Evolutionary conservation across 2,329 filamentous ascomycete genomes (phyloP).

Genomic region (Chaetothyriales sp.): DNA sequence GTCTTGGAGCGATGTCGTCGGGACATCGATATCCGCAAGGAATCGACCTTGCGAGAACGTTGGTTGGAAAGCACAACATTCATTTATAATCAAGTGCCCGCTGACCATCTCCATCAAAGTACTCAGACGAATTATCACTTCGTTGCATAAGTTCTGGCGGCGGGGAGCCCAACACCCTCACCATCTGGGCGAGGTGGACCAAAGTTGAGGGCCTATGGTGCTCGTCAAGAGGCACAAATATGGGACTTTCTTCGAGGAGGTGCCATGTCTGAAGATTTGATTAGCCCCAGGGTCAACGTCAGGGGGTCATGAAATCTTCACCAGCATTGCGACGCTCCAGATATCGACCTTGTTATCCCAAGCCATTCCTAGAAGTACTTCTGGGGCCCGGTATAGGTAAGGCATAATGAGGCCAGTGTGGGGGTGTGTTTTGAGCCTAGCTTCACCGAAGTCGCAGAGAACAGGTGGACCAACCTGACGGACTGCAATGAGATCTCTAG

Average conservation of each 20-base stretch:
- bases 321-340: slow-evolving; percentile 21
- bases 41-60: not conserved
- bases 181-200: not conserved
- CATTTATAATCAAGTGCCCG: too few relatives aligned
- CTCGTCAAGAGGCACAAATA: not conserved
- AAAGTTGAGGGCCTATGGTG: not conserved
- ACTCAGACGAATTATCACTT: not conserved
- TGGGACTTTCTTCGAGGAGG: not conserved
- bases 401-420: slow-evolving; percentile 17
- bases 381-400: slow-evolving; percentile 19
- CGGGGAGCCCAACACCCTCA: not conserved
- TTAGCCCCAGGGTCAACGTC: not conserved
- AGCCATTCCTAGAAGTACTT: slow-evolving; percentile 20
- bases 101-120: not conserved
- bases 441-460: slow-evolving; percentile 21
- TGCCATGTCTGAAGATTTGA: not conserved
- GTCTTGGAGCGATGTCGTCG: not conserved
- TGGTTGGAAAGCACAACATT: too few relatives aligned
- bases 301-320: too few relatives aligned
- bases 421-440: slow-evolving; percentile 10
- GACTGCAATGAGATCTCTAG: too few relatives aligned
- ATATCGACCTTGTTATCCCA: slow-evolving; percentile 21
- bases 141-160: not conserved
- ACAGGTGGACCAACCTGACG: slow-evolving; percentile 10
- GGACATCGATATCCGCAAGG: not conserved